Conservation (phyloP, 2,329 filamentous ascomycete genomes). For the Lachnellula occidentalis region DNA sequence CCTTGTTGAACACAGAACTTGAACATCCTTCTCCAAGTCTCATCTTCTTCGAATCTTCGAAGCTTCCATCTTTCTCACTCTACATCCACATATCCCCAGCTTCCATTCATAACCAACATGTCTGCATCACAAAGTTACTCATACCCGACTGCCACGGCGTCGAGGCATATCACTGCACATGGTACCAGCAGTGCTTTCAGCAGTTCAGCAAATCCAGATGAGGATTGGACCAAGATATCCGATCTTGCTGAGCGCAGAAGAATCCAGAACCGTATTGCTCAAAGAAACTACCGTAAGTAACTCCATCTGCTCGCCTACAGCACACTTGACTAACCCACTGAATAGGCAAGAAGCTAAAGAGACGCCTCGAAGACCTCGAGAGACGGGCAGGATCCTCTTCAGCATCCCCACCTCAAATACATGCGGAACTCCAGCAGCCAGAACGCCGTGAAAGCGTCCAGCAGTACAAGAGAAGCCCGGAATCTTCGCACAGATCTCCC, state of each 20-base stretch:
- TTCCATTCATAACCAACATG: constrained; percentile 23
- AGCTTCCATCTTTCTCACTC: constrained; percentile 7
- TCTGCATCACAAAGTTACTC: constrained; percentile 27
- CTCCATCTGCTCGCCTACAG: not conserved
- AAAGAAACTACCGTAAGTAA: constrained; percentile 87
- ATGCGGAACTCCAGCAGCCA: constrained; percentile 40
- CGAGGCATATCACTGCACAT: constrained; percentile 63
- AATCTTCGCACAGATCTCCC: constrained; percentile 32
- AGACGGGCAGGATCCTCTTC: constrained; percentile 63
- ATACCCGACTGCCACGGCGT: constrained; percentile 26
- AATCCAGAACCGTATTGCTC: constrained; percentile 96
- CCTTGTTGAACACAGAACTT: constrained; percentile 16
- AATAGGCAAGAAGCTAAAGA: constrained; percentile 86
- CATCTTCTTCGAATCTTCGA: constrained; percentile 6
- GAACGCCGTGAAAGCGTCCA: constrained; percentile 26
- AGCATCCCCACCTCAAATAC: constrained; percentile 49
- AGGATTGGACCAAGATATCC: constrained; percentile 99
- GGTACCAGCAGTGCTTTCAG: constrained; percentile 93
- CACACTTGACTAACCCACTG: constrained; percentile 10
- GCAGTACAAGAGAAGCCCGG: constrained; percentile 26
- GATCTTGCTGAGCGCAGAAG: constrained; percentile 89
- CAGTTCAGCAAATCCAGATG: constrained; percentile 87
- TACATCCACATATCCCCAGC: constrained; percentile 8
- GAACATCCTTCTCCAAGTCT: constrained; percentile 9
- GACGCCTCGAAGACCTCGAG: constrained; percentile 79